phyloP scores from a whole-genome alignment of 202 grass and related monocot genomes.

The Elaeis oleifera region DNA sequence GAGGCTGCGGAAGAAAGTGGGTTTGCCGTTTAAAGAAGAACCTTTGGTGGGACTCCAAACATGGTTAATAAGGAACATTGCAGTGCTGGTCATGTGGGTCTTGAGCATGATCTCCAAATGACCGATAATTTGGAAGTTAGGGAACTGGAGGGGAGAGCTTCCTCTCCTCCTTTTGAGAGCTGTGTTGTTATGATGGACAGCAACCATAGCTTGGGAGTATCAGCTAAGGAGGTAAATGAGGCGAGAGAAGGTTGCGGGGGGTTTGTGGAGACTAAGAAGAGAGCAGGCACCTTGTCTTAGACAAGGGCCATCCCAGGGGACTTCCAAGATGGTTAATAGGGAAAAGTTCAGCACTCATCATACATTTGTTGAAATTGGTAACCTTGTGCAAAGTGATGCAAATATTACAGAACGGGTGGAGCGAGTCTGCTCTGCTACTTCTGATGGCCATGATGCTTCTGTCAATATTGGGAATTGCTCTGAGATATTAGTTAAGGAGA shows the following conservation, averaged over 20 bases:
- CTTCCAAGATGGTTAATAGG: not conserved
- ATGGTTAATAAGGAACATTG: no score
- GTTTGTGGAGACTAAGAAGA: not conserved
- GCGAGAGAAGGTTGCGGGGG: not conserved
- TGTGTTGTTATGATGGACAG: no score
- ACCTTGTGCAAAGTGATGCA: no score
- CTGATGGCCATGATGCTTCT: not conserved
- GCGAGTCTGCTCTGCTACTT: not conserved
- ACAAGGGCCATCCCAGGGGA: not conserved
- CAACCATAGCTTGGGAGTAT: no score
- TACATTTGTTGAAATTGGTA: not conserved
- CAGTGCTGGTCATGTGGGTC: no score
- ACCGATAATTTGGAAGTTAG: no score
- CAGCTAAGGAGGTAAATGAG: not conserved
- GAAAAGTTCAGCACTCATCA: not conserved
- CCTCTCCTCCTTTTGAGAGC: no score
- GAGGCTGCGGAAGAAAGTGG: not conserved
- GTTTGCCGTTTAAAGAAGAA: not conserved
- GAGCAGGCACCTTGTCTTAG: not conserved
- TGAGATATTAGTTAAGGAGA: not conserved
- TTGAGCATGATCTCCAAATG: no score
- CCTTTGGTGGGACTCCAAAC: not conserved
- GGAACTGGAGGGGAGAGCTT: no score
- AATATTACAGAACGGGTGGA: no score
- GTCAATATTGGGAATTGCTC: not conserved